Evolutionary conservation across 1,284 basidiomycete species (phyloP).

Genomic region (Moesziomyces sp.): DNA sequence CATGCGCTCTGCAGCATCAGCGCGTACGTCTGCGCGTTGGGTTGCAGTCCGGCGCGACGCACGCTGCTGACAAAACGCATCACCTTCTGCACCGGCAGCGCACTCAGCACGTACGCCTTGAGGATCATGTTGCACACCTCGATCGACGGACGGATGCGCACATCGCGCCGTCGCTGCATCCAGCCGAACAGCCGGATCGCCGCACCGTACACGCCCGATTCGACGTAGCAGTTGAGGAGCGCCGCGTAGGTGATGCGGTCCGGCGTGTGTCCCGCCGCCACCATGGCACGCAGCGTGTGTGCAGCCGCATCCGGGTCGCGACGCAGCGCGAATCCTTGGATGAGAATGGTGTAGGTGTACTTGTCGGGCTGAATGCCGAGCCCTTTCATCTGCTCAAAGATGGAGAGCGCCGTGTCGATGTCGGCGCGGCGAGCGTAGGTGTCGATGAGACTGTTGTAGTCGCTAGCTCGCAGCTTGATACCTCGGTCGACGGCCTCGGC

Average conservation of each 20-base stretch:
- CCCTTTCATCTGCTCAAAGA: constrained; percentile 76
- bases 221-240: constrained; percentile 85
- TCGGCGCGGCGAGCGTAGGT: constrained; percentile 36
- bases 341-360: constrained; percentile 74
- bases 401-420: constrained; percentile 70
- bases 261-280: constrained; percentile 17
- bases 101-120: constrained; percentile 84
- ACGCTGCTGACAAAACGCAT: constrained; percentile 76
- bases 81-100: constrained; percentile 79
- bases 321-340: constrained; percentile 76
- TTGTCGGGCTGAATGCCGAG: constrained; percentile 72
- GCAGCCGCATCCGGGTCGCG: constrained; percentile 78
- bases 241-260: constrained; percentile 70
- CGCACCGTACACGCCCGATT: constrained; percentile 81
- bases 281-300: constrained; percentile 76
- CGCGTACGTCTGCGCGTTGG: constrained; percentile 78
- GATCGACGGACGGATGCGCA: constrained; percentile 43
- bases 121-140: constrained; percentile 75
- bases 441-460: constrained; percentile 44
- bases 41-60: constrained; percentile 71
- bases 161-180: constrained; percentile 68
- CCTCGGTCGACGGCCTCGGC: constrained; percentile 24
- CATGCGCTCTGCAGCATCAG: constrained; percentile 85
- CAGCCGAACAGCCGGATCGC: constrained; percentile 80
- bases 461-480: constrained; percentile 8